A percentile compares a stretch with the other conserved stretches of the same genome.
These are phyloP conservation scores for Gaultheria prostrata DNA, from an alignment of 148 eudicot genomes.

Conservation along the genomic window DNA sequence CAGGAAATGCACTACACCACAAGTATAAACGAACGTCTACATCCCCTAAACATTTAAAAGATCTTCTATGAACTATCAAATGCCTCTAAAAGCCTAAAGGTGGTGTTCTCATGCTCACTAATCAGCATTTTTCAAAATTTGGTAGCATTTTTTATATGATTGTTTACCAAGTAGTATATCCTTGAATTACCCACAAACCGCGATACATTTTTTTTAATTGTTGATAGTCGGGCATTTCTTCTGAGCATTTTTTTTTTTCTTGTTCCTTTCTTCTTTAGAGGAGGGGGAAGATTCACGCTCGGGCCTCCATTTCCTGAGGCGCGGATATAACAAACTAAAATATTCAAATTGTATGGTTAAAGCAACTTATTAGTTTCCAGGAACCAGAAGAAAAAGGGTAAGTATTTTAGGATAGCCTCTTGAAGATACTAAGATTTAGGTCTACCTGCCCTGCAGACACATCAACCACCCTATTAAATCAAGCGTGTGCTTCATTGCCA, in stretches of 20 bases:
- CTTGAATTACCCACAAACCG: neutral
- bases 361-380: neutral
- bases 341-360: neutral
- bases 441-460: neutral
- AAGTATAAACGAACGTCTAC: neutral
- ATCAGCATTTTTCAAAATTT: neutral
- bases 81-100: neutral
- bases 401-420: neutral
- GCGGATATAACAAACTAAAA: neutral
- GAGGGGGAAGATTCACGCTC: neutral
- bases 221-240: conserved; percentile 1
- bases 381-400: neutral
- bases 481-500: neutral
- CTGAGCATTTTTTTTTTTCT: neutral
- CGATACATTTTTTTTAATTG: neutral
- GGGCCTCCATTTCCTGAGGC: neutral
- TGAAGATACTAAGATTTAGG: neutral
- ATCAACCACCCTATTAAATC: neutral
- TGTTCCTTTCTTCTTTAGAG: neutral
- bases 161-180: neutral
- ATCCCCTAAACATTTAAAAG: neutral
- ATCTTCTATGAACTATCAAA: neutral
- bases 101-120: neutral
- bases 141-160: neutral
- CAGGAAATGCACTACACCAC: neutral